A percentile compares a stretch with the other conserved stretches of the same genome.
phyloP scores from a whole-genome alignment of 139 green algal genomes.

The Chlorokybus atmophyticus region DNA sequence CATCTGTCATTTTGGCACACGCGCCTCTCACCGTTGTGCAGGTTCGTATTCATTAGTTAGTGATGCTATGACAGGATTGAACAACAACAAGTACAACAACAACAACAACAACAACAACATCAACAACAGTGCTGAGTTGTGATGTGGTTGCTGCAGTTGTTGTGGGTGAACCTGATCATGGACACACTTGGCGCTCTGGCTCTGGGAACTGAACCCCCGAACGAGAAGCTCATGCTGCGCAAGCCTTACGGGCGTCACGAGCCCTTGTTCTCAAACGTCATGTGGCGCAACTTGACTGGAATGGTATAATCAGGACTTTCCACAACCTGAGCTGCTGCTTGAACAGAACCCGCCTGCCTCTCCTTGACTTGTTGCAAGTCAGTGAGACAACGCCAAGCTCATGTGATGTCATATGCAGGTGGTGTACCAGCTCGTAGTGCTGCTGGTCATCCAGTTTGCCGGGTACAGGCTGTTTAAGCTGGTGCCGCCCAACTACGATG shows the following conservation, averaged over 20 bases:
- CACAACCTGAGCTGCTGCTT: no score
- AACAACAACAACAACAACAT: no score
- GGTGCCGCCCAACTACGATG: neutral
- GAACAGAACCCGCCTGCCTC: conserved; percentile 8
- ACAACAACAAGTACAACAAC: no score
- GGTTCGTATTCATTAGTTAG: neutral
- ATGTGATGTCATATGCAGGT: no score
- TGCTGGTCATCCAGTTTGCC: conserved; percentile 54
- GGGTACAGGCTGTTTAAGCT: neutral
- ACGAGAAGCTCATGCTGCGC: conserved; percentile 59
- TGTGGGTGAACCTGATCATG: conserved; percentile 99
- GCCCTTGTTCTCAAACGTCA: conserved; percentile 69
- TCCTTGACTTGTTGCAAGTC: conserved; percentile 5
- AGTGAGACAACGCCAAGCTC: conserved; percentile 27
- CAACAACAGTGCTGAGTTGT: no score
- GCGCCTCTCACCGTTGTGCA: conserved; percentile 21
- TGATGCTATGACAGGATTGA: no score
- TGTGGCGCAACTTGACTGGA: conserved; percentile 93
- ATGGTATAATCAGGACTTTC: no score
- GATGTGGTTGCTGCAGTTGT: conserved; percentile 82
- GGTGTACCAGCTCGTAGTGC: conserved; percentile 70
- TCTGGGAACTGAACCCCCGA: conserved; percentile 79
- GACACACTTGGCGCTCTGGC: conserved; percentile 77
- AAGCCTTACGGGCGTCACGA: conserved; percentile 70
- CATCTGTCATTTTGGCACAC: conserved; percentile 54